Evolutionary conservation across 2,329 filamentous ascomycete genomes (phyloP), one percentile per base, ranked within the genome.

Genomic region (Phialophora expanda): DNA sequence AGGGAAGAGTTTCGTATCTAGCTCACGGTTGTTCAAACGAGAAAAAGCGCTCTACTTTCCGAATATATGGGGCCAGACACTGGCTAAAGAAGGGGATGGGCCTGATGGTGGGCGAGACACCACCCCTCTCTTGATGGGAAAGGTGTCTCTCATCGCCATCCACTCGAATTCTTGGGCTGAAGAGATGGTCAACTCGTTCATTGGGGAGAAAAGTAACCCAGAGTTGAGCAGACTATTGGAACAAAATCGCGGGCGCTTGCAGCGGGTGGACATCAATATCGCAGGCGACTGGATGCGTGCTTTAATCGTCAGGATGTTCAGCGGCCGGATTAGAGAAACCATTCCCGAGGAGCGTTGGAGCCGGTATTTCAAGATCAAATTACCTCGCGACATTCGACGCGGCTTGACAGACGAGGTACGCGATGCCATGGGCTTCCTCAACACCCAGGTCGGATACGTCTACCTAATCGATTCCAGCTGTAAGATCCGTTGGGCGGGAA

Each of bases 401-500:
- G 86, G 86, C 1, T 78, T 89, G 24, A 81, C 78, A 14, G 84
- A 87, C 56, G 76, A 80, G 20, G 79, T 88, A 48, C 82, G 84
- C 70, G 85, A 88, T 73, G 82, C 84, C 4, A 84, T 89, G 73
- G 87, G 86, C 4, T 77, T 96, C 75, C 81, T 96, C 75, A 99
- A 99, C 79, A 88, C 87, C 71, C 96, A 93, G 78, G 94, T 97
- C 38, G 94, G 93, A 44, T 98, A 97, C 79, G 90, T 93, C 4
- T 99, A 97, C 78, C 83, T 99, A 56, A 83, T 99, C 65, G 95
- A 99, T 76, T 84, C 88, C 68, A 84, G 93, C 69, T 97, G 93
- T 77, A 90, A 88, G 79, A 96, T 99, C 72, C 86, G 95, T 64
- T 99, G 95, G 95, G 95, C 94, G 0, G 95, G 91, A 3, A 96